Base-by-base conservation (phyloP, 2,329 filamentous ascomycete genomes). In the Aspergillus fijiensis region DNA sequence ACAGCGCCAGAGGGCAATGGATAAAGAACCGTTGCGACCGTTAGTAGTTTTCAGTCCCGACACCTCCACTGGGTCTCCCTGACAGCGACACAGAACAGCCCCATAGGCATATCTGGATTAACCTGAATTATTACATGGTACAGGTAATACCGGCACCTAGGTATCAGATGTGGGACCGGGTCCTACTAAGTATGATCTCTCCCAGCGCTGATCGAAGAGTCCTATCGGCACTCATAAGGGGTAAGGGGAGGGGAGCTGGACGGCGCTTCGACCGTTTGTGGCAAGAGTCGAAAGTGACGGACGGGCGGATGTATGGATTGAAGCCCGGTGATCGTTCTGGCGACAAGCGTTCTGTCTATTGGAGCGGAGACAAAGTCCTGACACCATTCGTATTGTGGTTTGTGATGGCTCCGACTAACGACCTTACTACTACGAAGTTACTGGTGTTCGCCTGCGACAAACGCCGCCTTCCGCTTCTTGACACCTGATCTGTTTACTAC, bases 201-300 rank as follows among this genome's bases (percentile, higher is more conserved):
- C 39, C 68, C 65, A 63, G 60, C 61, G 66, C 66, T 57, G 70
- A 69, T 70, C 69, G 69, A 64, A 35, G 12, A 16, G 16, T 12
- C 5, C 33, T 11, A 67, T 66, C 67, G 65, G 69, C 55, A 29
- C 23, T 47, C 60, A 56, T 19, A 61, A 66, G 65, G 49, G 56
- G 49, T 12, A 65, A 61, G 58, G 62, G 68, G 61, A 59, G 62
- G 68, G 67, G 63, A 63, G 55, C 70, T 61, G 58, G 63, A 62
- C 69, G 59, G 39, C 58, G 57, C 60, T 55, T 70, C 53, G 51
- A 69, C 69, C 23, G 63, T 65, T n/a, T 60, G 49, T 55, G 67
- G 69, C 56, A 70, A 71, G 68, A 71, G 63, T 63, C 65, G 63
- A 64, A 62, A 63, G 68, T 67, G 58, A 60, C 27, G 27, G 27